Conservation (phyloP, 805 yeast genomes). For the Lipomyces starkeyi region DNA sequence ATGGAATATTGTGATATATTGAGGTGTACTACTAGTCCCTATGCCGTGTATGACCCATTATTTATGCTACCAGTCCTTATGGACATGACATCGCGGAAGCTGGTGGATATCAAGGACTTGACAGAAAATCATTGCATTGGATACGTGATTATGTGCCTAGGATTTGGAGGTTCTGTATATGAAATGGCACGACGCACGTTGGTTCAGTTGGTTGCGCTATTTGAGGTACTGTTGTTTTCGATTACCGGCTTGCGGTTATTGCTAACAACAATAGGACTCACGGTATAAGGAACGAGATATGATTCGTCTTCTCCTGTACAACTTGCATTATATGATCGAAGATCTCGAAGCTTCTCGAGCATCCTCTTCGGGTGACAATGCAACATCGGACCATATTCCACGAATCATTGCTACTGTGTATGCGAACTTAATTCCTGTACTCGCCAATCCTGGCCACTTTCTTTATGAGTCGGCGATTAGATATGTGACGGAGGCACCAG, state of each 20-base stretch:
- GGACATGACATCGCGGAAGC: conserved; percentile 33
- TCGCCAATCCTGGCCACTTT: conserved; percentile 72
- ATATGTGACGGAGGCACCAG: conserved; percentile 16
- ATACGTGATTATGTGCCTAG: conserved; percentile 52
- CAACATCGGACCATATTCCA: conserved; percentile 36
- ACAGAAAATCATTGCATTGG: conserved; percentile 63
- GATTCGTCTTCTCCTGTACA: conserved; percentile 59
- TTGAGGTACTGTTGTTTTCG: conserved; percentile 19
- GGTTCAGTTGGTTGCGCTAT: not conserved
- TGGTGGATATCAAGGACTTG: conserved; percentile 59
- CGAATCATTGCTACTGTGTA: conserved; percentile 61
- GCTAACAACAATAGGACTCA: conserved; percentile 47
- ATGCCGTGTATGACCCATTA: conserved; percentile 31
- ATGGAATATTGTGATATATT: not conserved
- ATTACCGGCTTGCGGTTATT: not conserved
- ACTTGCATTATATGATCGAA: conserved; percentile 25
- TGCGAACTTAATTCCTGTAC: conserved; percentile 61
- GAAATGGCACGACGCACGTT: conserved; percentile 15
- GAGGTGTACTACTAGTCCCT: not conserved
- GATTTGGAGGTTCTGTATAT: conserved; percentile 1
- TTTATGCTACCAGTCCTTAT: conserved; percentile 25
- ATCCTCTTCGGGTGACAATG: not conserved
- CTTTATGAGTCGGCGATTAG: conserved; percentile 66
- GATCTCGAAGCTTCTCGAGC: not conserved
- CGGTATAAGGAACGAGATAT: conserved; percentile 62